These are phyloP conservation scores for Lophiotrema nucula DNA, from an alignment of 495 filamentous ascomycete genomes.

Conservation along the genomic window DNA sequence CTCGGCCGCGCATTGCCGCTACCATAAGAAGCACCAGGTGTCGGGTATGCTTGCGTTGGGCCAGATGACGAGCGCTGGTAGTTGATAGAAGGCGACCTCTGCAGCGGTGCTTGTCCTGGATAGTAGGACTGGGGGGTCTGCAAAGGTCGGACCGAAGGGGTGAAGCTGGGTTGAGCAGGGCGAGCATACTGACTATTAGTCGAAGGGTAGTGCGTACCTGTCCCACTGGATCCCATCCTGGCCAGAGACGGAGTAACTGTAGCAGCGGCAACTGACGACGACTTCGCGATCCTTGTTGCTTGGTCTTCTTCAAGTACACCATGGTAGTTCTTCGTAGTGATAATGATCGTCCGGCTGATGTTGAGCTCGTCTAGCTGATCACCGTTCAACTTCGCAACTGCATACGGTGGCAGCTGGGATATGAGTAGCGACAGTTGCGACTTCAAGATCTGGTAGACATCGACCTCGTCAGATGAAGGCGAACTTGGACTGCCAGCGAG, in stretches of 20 bases:
- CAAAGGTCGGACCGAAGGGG: constrained; percentile 23
- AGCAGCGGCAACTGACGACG: constrained; percentile 31
- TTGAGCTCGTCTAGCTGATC: constrained; percentile 78
- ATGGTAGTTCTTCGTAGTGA: constrained; percentile 67
- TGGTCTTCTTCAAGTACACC: constrained; percentile 90
- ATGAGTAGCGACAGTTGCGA: constrained; percentile 71
- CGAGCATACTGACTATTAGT: constrained; percentile 38
- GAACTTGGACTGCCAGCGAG: constrained; percentile 47
- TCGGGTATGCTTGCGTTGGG: constrained; percentile 22
- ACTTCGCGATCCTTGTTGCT: constrained; percentile 40
- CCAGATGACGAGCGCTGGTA: constrained; percentile 27
- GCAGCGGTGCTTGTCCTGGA: constrained; percentile 33
- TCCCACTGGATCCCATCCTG: constrained; percentile 20
- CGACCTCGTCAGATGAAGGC: constrained; percentile 64
- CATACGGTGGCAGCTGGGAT: constrained; percentile 75
- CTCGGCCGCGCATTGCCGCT: constrained; percentile 10
- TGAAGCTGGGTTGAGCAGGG: background rate
- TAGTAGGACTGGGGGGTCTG: constrained; percentile 33
- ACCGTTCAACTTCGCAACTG: constrained; percentile 79
- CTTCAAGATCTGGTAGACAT: constrained; percentile 72
- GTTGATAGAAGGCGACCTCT: constrained; percentile 32
- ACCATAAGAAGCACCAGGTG: constrained; percentile 16
- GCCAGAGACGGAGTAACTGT: constrained; percentile 21
- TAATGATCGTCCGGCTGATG: constrained; percentile 75
- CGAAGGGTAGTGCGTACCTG: constrained; percentile 21